Conservation (phyloP, 2,329 filamentous ascomycete genomes). For the Aspergillus pseudoglaucus region DNA sequence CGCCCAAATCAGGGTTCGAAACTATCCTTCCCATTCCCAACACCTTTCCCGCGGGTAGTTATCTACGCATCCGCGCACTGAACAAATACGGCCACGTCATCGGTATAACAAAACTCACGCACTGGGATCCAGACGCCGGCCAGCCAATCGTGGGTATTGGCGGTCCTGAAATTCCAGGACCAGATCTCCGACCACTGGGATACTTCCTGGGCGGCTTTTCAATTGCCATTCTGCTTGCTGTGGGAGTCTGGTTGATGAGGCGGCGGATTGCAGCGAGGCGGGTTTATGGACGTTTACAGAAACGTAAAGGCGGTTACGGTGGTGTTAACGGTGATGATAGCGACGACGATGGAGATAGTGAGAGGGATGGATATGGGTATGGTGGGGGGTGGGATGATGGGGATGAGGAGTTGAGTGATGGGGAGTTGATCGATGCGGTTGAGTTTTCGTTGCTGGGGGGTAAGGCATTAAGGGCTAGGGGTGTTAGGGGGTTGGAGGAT, state of each 20-base stretch:
- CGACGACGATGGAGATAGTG: neutral
- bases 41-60: constrained; percentile 1
- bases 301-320: neutral
- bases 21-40: constrained; percentile 19
- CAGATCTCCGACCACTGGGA: neutral
- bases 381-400: constrained; percentile 5
- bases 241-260: constrained; percentile 1
- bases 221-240: neutral
- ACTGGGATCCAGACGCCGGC: constrained; percentile 14
- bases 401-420: constrained; percentile 8
- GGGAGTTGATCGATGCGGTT: constrained; percentile 3
- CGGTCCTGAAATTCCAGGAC: neutral
- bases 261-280: neutral
- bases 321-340: neutral
- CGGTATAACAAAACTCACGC: constrained; percentile 10
- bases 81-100: constrained; percentile 15
- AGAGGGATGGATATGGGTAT: neutral
- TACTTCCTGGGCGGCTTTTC: constrained; percentile 5
- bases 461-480: neutral
- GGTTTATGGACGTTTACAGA: neutral
- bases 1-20: constrained; percentile 23
- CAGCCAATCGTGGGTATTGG: constrained; percentile 9
- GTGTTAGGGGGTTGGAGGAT: neutral
- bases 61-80: constrained; percentile 17
- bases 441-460: constrained; percentile 9